Percentiles rank a stretch among this genome's conserved stretches.
These are phyloP conservation scores for Lasiodiplodia gonubiensis DNA, from an alignment of 2,329 filamentous ascomycete species.

Conservation along the genomic window DNA sequence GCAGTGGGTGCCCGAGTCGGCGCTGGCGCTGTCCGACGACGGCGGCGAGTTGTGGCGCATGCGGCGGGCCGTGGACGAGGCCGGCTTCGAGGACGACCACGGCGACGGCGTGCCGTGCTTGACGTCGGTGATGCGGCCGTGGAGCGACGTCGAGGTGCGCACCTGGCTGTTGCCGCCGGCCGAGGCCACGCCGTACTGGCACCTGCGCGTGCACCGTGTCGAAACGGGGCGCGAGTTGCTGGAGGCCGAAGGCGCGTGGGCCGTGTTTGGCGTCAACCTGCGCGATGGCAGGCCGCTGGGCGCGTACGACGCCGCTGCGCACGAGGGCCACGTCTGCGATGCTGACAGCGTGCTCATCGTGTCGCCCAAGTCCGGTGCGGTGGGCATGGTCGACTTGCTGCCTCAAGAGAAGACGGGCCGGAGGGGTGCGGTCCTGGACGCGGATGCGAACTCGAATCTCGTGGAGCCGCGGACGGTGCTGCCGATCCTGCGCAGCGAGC, in stretches of 20 bases:
- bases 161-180: conserved; percentile 70
- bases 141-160: conserved; percentile 68
- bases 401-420: conserved; percentile 60
- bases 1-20: conserved; percentile 76
- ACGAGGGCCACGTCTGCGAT: conserved; percentile 47
- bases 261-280: conserved; percentile 67
- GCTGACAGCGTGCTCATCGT: conserved; percentile 42
- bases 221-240: conserved; percentile 65
- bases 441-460: conserved; percentile 80
- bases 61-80: conserved; percentile 69
- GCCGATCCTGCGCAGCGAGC: conserved; percentile 69
- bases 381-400: conserved; percentile 57
- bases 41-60: conserved; percentile 81
- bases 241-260: conserved; percentile 77
- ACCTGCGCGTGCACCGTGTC: conserved; percentile 69
- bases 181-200: conserved; percentile 69
- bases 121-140: conserved; percentile 73
- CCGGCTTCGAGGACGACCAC: conserved; percentile 63
- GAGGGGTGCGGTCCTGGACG: conserved; percentile 62
- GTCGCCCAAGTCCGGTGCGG: conserved; percentile 56
- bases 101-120: conserved; percentile 62
- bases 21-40: conserved; percentile 77
- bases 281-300: conserved; percentile 63
- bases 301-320: conserved; percentile 43
- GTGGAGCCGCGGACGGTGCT: conserved; percentile 74